These are phyloP conservation scores for Aristolochia contorta DNA, from an alignment of 164 flowering plant genomes.

Conservation along the genomic window DNA sequence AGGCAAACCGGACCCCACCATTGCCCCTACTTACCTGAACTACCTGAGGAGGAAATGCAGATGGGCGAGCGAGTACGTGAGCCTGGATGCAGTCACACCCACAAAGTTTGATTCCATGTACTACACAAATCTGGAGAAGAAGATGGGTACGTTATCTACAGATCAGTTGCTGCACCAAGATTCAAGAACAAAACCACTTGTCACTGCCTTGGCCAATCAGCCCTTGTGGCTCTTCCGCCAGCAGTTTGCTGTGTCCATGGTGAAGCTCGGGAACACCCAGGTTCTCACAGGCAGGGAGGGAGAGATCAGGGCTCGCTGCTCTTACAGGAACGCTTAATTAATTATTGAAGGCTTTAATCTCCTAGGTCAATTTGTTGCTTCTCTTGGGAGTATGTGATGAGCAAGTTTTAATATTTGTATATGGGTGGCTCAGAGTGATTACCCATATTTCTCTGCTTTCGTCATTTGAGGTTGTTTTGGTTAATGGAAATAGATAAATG, in stretches of 20 bases:
- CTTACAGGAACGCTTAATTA: constrained; percentile 32
- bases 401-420: too few relatives aligned
- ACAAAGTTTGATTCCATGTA: constrained; percentile 36
- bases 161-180: constrained; percentile 53
- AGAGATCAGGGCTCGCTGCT: constrained; percentile 54
- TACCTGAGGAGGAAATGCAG: constrained; percentile 60
- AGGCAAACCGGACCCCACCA: constrained; percentile 35
- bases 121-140: constrained; percentile 48
- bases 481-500: too few relatives aligned
- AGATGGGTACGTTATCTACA: constrained; percentile 48
- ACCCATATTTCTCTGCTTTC: too few relatives aligned
- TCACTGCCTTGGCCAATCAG: constrained; percentile 27
- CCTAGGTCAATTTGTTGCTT: too few relatives aligned
- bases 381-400: too few relatives aligned
- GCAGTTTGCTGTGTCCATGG: constrained; percentile 69
- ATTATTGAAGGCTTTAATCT: not conserved
- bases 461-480: too few relatives aligned
- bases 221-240: constrained; percentile 23
- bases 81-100: constrained; percentile 64
- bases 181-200: constrained; percentile 39
- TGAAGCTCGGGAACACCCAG: constrained; percentile 49
- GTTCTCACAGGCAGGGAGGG: constrained; percentile 48
- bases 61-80: constrained; percentile 48
- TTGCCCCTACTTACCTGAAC: constrained; percentile 35
- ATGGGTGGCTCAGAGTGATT: too few relatives aligned